phyloP scores from a whole-genome alignment of 768 basidiomycete genomes.

The Hygrocybe coccinea region DNA sequence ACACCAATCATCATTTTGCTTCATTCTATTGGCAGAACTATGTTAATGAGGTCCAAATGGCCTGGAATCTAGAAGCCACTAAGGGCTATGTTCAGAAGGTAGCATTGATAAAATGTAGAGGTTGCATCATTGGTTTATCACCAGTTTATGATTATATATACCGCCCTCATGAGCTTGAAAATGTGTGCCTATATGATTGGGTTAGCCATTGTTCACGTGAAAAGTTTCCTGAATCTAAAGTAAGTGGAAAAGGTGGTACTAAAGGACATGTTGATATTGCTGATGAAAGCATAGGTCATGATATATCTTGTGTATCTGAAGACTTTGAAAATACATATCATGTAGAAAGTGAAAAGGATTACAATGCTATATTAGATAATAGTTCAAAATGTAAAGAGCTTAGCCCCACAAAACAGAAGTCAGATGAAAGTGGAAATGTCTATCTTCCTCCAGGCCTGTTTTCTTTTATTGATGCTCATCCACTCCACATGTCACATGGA shows the following conservation, averaged over 20 bases:
- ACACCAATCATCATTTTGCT: conserved; percentile 28
- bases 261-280: neutral
- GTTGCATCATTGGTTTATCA: conserved; percentile 17
- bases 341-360: too few species aligned
- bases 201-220: conserved; percentile 12
- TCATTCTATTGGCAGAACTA: conserved; percentile 10
- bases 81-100: conserved; percentile 16
- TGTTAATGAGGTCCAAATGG: conserved; percentile 15
- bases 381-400: neutral
- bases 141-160: conserved; percentile 26
- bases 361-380: neutral
- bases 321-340: too few species aligned
- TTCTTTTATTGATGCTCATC: conserved; percentile 9
- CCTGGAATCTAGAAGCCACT: conserved; percentile 12
- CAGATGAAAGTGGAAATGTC: conserved; percentile 14
- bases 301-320: conserved; percentile 15
- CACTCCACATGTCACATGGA: neutral
- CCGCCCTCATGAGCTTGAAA: conserved; percentile 17
- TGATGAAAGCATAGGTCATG: conserved; percentile 8
- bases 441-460: conserved; percentile 26
- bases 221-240: conserved; percentile 6
- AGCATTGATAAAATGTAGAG: conserved; percentile 14
- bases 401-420: neutral
- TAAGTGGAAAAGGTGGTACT: neutral
- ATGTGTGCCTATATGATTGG: conserved; percentile 28